These are phyloP conservation scores for Diatrype stigma DNA, from an alignment of 2,329 filamentous ascomycete species.

Conservation along the genomic window DNA sequence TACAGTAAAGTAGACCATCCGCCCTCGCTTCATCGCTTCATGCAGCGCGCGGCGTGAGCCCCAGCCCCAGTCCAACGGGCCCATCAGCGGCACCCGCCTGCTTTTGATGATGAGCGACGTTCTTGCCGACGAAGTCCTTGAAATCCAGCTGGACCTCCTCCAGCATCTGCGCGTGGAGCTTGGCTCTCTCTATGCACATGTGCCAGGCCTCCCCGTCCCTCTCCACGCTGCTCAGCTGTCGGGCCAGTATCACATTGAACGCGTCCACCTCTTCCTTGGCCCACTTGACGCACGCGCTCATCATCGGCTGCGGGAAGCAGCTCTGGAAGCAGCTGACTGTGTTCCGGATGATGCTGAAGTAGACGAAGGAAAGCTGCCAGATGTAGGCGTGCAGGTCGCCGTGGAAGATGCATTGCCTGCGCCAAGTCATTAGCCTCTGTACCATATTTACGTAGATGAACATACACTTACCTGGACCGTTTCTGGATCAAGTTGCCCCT, in stretches of 20 bases:
- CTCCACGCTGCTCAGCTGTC: conserved; percentile 85
- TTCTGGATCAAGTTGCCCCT: conserved; percentile 75
- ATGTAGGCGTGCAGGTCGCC: conserved; percentile 91
- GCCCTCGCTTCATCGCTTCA: too few species aligned
- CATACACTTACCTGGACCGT: conserved; percentile 65
- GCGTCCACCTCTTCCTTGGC: conserved; percentile 91
- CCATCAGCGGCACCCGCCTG: conserved; percentile 18
- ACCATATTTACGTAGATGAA: too few species aligned
- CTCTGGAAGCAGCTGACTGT: conserved; percentile 84
- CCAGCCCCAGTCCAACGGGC: conserved; percentile 40
- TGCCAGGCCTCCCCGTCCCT: conserved; percentile 71
- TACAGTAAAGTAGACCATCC: too few species aligned
- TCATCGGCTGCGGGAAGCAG: conserved; percentile 81
- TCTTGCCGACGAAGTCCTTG: conserved; percentile 69
- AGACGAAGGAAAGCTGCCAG: conserved; percentile 91
- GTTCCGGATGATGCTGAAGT: conserved; percentile 91
- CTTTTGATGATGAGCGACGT: conserved; percentile 32
- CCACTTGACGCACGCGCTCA: conserved; percentile 96
- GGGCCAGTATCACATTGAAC: conserved; percentile 77
- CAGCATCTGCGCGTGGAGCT: conserved; percentile 74
- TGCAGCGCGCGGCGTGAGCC: too few species aligned
- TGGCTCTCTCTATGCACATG: conserved; percentile 77
- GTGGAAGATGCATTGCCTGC: conserved; percentile 88
- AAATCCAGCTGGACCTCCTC: conserved; percentile 89
- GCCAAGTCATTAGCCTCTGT: conserved; percentile 15